These are phyloP conservation scores for Fusarium sp. DNA, from an alignment of 2,329 filamentous ascomycete species.

Conservation along the genomic window DNA sequence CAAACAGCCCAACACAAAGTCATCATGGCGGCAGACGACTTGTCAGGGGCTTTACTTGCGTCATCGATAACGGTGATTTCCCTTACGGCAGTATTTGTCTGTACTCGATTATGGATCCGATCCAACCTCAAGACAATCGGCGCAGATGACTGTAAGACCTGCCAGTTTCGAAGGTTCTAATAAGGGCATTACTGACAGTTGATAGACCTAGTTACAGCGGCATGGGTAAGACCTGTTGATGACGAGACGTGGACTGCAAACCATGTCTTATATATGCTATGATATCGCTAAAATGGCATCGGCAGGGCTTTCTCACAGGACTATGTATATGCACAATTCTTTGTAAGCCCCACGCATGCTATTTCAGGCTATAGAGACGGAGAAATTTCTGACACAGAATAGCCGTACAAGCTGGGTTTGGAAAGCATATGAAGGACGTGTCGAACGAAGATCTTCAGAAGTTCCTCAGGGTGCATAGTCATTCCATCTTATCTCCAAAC, in stretches of 20 bases:
- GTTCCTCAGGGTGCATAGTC: slow-evolving; percentile 19
- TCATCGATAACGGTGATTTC: slow-evolving; percentile 24
- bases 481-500: not conserved
- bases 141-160: slow-evolving; percentile 26
- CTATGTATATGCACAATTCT: slow-evolving; percentile 19
- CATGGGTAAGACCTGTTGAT: slow-evolving; percentile 21
- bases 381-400: not conserved
- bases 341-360: not conserved
- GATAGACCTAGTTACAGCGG: slow-evolving; percentile 21
- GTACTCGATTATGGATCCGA: slow-evolving; percentile 29
- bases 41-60: slow-evolving; percentile 25
- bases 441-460: slow-evolving; percentile 12
- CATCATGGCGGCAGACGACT: slow-evolving; percentile 22
- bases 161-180: not conserved
- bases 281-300: slow-evolving; percentile 3
- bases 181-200: not conserved
- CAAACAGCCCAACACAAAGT: not conserved
- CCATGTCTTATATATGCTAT: not conserved
- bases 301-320: slow-evolving; percentile 16
- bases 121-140: slow-evolving; percentile 28
- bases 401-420: slow-evolving; percentile 27
- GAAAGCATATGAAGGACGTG: slow-evolving; percentile 3
- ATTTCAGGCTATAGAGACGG: not conserved
- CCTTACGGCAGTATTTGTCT: slow-evolving; percentile 25
- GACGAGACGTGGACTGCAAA: not conserved